A percentile compares a stretch with the other conserved stretches of the same genome.
Evolutionary conservation across 768 basidiomycete species (phyloP).

Genomic region (Lactifluus volemus): DNA sequence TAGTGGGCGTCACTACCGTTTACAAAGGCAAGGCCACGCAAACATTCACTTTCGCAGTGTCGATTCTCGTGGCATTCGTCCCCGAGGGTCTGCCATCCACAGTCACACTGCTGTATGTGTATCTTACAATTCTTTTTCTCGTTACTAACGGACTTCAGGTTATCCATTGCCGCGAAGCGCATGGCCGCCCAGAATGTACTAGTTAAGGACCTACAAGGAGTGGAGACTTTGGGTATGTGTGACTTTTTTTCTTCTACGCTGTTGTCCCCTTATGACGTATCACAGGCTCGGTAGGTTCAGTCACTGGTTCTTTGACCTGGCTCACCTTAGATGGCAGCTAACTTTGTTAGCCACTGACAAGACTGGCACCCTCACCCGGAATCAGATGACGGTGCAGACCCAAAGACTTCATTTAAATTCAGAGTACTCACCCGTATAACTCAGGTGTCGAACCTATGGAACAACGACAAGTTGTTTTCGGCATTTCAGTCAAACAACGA

Average conservation of each 20-base stretch:
- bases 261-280: constrained; percentile 15
- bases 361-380: constrained; percentile 61
- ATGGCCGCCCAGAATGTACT: constrained; percentile 66
- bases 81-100: constrained; percentile 59
- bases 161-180: constrained; percentile 62
- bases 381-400: constrained; percentile 52
- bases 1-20: constrained; percentile 54
- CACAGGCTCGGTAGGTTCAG: constrained; percentile 2
- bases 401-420: background rate
- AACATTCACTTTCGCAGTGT: constrained; percentile 56
- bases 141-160: constrained; percentile 15
- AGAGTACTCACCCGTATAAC: background rate
- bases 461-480: constrained; percentile 49
- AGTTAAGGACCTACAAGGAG: constrained; percentile 67
- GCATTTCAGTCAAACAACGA: constrained; percentile 67
- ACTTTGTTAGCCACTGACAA: constrained; percentile 65
- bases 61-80: constrained; percentile 52
- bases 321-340: constrained; percentile 28
- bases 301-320: constrained; percentile 11
- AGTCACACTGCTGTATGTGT: constrained; percentile 46
- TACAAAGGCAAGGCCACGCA: constrained; percentile 53
- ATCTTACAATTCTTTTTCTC: background rate
- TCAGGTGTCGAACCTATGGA: constrained; percentile 60
- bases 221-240: constrained; percentile 50
- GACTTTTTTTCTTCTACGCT: background rate